Percentiles rank a stretch among this genome's conserved stretches.
phyloP scores from a whole-genome alignment of 108 stramenopile species.

The Hondaea fermentalgiana region DNA sequence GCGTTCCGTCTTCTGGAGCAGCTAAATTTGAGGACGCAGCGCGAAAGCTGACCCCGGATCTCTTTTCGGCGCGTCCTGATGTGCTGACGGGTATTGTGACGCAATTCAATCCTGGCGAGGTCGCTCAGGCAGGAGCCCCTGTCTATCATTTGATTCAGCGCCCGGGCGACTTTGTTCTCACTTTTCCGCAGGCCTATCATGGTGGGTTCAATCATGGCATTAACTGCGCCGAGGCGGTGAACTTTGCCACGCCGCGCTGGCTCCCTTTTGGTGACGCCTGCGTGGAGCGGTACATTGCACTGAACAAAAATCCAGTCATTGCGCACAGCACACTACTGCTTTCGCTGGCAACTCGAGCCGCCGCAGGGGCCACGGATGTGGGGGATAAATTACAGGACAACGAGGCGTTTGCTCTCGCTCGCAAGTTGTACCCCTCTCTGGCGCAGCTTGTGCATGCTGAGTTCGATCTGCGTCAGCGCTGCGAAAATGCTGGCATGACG shows the following conservation, averaged over 20 bases:
- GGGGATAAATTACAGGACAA: not conserved
- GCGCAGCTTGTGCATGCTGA: not conserved
- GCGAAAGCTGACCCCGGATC: conserved; percentile 64
- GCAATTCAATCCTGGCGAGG: conserved; percentile 74
- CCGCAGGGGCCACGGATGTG: not conserved
- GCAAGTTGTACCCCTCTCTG: not conserved
- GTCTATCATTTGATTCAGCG: conserved; percentile 79
- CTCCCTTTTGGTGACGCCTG: conserved; percentile 60
- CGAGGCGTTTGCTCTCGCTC: not conserved
- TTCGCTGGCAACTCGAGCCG: not conserved
- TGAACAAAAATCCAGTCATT: not conserved
- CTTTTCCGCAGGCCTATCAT: conserved; percentile 92
- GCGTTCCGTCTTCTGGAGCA: conserved; percentile 51
- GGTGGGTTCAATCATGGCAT: conserved; percentile 89
- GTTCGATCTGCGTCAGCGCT: not conserved
- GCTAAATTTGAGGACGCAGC: conserved; percentile 31
- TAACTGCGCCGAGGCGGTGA: conserved; percentile 84
- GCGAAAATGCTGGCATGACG: not conserved
- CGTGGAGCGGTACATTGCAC: not conserved
- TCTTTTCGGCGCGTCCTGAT: conserved; percentile 75
- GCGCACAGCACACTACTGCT: not conserved
- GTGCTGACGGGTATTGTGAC: conserved; percentile 86
- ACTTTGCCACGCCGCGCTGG: conserved; percentile 83
- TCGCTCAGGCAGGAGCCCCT: conserved; percentile 67
- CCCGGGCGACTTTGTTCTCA: conserved; percentile 80